These are phyloP conservation scores for Penicillium paradoxum DNA, from an alignment of 495 filamentous ascomycete genomes.

Conservation along the genomic window DNA sequence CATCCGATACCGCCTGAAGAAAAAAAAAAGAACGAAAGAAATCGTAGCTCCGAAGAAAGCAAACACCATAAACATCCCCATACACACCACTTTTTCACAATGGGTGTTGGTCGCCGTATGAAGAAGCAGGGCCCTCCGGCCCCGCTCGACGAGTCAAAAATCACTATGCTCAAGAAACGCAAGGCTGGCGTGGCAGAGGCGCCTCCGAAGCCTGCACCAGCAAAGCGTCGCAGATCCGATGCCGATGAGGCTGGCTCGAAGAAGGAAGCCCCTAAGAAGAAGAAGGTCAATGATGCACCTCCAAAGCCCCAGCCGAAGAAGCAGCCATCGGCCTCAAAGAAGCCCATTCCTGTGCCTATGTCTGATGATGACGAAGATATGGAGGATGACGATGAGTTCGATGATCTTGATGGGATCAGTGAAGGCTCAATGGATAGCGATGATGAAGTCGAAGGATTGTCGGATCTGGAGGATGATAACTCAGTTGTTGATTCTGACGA, in stretches of 20 bases:
- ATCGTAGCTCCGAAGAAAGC: constrained; percentile 8
- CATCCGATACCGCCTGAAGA: constrained; percentile 28
- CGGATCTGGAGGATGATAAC: constrained; percentile 54
- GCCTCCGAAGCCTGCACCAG: constrained; percentile 34
- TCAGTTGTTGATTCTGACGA: constrained; percentile 75
- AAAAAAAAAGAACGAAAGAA: constrained; percentile 33
- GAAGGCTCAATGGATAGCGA: constrained; percentile 49
- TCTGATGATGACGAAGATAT: constrained; percentile 39
- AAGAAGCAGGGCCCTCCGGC: constrained; percentile 89
- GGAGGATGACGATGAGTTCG: constrained; percentile 46
- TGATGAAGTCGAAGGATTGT: constrained; percentile 43
- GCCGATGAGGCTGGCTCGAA: constrained; percentile 30
- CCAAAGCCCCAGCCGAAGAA: constrained; percentile 14
- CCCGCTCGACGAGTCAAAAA: constrained; percentile 73
- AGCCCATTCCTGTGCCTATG: constrained; percentile 43
- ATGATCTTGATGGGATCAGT: constrained; percentile 48
- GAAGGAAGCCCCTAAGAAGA: constrained; percentile 17
- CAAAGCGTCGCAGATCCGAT: constrained; percentile 59
- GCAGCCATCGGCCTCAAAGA: constrained; percentile 33
- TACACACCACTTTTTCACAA: constrained; percentile 42
- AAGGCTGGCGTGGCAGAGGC: constrained; percentile 57
- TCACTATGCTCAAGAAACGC: constrained; percentile 67
- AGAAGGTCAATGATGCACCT: constrained; percentile 3
- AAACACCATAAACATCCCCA: constrained; percentile 14
- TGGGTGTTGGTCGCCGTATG: constrained; percentile 90